phyloP scores from a whole-genome alignment of 225 moss, liverwort and hornwort genomes.

The Climacium dendroides region DNA sequence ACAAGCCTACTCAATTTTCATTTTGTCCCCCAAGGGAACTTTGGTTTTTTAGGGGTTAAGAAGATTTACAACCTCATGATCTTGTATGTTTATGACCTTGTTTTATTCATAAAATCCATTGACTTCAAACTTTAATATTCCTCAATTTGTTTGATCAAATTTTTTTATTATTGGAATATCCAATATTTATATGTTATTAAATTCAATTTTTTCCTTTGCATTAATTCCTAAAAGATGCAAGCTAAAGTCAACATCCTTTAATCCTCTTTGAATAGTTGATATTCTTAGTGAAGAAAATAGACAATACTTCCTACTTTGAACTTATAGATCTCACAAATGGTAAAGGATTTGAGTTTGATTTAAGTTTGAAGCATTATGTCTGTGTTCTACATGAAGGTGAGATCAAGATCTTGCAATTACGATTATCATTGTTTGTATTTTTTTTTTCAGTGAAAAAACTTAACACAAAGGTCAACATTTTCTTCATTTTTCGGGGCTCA shows the following conservation, averaged over 20 bases:
- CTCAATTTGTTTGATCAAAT: neutral
- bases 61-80: neutral
- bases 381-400: neutral
- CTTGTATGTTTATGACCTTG: neutral
- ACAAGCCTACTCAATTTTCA: neutral
- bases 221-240: neutral
- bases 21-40: neutral
- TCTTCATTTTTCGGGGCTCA: neutral
- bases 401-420: neutral
- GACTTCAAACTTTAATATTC: neutral
- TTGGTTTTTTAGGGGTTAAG: neutral
- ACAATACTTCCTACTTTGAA: neutral
- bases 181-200: too few species aligned
- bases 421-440: neutral
- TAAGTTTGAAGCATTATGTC: neutral
- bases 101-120: too few species aligned
- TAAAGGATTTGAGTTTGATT: neutral
- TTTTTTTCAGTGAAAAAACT: neutral
- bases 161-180: rapidly evolving
- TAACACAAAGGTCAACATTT: neutral
- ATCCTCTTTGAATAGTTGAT: neutral
- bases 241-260: neutral
- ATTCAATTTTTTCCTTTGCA: neutral
- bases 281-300: too few species aligned
- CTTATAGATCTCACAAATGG: neutral